Evolutionary conservation across 768 basidiomycete species (phyloP), one percentile per base, ranked within the genome.

Genomic region (Hygrophorus pudorinus): DNA sequence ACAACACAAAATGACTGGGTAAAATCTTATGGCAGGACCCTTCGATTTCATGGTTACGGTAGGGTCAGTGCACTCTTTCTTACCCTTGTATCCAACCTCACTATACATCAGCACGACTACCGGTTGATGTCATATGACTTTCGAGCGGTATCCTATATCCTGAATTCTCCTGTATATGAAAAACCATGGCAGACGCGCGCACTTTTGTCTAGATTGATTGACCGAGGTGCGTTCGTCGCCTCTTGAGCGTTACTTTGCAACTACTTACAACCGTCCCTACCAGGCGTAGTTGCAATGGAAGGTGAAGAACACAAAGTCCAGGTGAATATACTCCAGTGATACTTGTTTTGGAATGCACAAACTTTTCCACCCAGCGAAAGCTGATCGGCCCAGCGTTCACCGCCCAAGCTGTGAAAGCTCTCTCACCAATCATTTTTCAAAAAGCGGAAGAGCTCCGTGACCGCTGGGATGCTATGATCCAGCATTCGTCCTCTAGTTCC

Each of bases 111-210:
- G 72, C 68, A 73, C 47, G 76, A 79, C 50, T 70, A 70, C 48
- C 71, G 76, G 32, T 53, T 79, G 16, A 61, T 79, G 57, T 67
- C 75, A 0, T 67, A 75, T 41, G 76, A 79, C 52, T 61, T 71
- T 42, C 66, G 67, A 9, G 70, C 66, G 10, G 54, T 75, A 8
- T 58, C 68, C 4, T 71, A 76, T 55, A 58, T 79, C 28, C 61
- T 78, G 18, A 70, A 59, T 50, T 71, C 72, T 1, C 50, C 72
- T 0, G 50, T 57, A 4, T 79, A 71, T 46, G 68, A 76, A 51
- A 79, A 75, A 53, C 76, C 76, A 5, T 75, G 73, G 73, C 73
- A 74, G 52, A 77, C 76, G 2, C 65, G 73, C 12, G 45, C 59
- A 28, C 60, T 75, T 30, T 55, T 79, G n/a, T 58, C 65, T 16